Evolutionary conservation across 371 early-diverging fungal genomes (phyloP), one percentile per base, ranked within the genome.

Genomic region (Apophysomyces variabilis): DNA sequence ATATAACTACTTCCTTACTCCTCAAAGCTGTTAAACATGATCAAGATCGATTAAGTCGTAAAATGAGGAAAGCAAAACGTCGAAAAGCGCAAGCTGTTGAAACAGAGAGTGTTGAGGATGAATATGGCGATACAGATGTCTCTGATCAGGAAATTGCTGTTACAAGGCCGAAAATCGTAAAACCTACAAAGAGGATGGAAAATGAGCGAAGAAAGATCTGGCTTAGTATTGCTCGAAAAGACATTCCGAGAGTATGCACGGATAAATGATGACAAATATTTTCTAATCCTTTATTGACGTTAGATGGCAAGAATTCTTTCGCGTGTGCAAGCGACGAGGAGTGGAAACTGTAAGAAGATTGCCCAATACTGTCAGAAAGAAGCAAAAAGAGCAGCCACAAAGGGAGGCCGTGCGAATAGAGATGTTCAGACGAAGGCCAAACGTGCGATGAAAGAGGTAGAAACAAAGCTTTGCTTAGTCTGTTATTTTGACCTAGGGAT

Each of bases 301-400:
- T 57, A 80, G 82, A 81, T 86, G 76, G 71, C 80, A 36, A 80
- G 86, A 62, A 85, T 88, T 57, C 71, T 88, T 4, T 74, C 83
- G 44, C 81, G 80, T 50, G 76, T 83, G 0, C 83, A 83, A 43
- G 76, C 85, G 7, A 82, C 85, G 39, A 79, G 83, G 46, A 64
- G 76, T 36, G 85, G 83, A 35, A 88, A 88, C 56, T 86, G 86
- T 63, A 87, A 87, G 63, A 87, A 87, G 60, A 65, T 87, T 8
- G 87, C 86, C 0, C 85, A 82, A 35, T 76, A 85, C 50, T 86
- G 87, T 66, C 86, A 86, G 64, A 80, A 84, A 37, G 87, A 89
- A 69, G 78, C 78, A 14, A 73, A 82, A 21, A 79, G 83, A 62
- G 76, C 79, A 2, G 82, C 82, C 21, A 74, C 76, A 9, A 85